Conservation (phyloP, 2,329 filamentous ascomycete genomes). For the Simplicillium aogashimaense region DNA sequence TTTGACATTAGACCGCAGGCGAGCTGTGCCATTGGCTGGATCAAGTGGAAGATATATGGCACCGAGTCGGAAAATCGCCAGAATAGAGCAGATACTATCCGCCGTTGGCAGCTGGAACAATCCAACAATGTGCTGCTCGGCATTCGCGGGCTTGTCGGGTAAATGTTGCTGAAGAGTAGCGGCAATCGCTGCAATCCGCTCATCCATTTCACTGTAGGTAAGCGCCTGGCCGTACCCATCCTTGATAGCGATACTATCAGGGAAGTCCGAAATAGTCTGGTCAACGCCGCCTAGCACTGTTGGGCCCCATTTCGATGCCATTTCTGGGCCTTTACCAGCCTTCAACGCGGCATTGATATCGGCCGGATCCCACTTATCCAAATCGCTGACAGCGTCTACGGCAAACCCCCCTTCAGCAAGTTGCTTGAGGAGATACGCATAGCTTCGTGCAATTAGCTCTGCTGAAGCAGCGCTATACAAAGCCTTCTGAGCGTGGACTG, state of each 20-base stretch:
- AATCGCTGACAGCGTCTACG: background rate
- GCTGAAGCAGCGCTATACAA: background rate
- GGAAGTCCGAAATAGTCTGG: background rate
- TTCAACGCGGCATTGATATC: background rate
- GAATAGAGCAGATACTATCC: conserved; percentile 2
- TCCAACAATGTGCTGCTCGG: background rate
- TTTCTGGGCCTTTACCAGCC: background rate
- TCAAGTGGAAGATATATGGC: conserved; percentile 2
- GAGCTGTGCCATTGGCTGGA: background rate
- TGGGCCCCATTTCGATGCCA: background rate
- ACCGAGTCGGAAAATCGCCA: background rate
- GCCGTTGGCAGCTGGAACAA: background rate
- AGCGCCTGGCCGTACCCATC: background rate
- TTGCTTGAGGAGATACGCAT: background rate
- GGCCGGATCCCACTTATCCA: background rate
- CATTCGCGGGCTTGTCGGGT: background rate
- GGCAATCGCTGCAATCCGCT: background rate
- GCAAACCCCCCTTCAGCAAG: background rate
- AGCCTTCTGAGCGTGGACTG: background rate
- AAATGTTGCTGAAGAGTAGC: background rate
- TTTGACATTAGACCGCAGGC: background rate
- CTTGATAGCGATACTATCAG: background rate
- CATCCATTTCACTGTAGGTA: background rate
- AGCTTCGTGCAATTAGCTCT: background rate
- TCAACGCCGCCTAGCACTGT: background rate